A percentile compares a stretch with the other conserved stretches of the same genome.
These are phyloP conservation scores for Cryptococcus sp. DNA, from an alignment of 1,284 basidiomycete genomes.

Conservation along the genomic window DNA sequence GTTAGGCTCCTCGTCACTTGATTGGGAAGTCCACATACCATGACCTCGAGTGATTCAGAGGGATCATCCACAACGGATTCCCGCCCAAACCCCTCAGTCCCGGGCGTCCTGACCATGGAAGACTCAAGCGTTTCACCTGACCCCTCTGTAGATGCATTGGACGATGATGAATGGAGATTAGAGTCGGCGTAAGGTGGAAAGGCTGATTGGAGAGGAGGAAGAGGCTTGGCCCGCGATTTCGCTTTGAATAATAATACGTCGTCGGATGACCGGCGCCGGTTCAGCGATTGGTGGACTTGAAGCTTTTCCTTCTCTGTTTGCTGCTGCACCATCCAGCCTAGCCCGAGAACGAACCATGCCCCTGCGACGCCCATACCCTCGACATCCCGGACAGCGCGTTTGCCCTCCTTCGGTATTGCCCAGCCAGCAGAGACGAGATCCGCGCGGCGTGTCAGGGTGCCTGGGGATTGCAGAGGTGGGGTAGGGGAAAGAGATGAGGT, in stretches of 20 bases:
- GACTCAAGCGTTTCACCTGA: slow-evolving; percentile 17
- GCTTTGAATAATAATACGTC: slow-evolving; percentile 19
- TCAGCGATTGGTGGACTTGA: neutral
- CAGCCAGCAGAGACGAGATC: slow-evolving; percentile 36
- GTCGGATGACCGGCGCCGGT: slow-evolving; percentile 6
- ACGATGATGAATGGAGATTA: neutral
- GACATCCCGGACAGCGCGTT: slow-evolving; percentile 43
- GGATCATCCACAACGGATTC: slow-evolving; percentile 10
- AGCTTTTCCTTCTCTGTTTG: slow-evolving; percentile 20
- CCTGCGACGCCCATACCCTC: slow-evolving; percentile 47
- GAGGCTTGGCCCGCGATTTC: slow-evolving; percentile 16
- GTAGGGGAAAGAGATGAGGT: neutral
- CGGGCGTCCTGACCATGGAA: slow-evolving; percentile 23
- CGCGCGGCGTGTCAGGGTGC: slow-evolving; percentile 3
- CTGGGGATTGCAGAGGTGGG: neutral
- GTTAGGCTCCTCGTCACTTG: neutral
- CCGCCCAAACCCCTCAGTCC: neutral
- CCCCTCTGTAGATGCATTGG: slow-evolving; percentile 3
- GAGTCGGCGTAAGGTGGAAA: neutral
- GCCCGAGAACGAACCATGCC: slow-evolving; percentile 46
- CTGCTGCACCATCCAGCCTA: slow-evolving; percentile 41
- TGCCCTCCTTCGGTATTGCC: slow-evolving; percentile 45
- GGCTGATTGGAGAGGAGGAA: neutral
- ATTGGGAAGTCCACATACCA: slow-evolving; percentile 26
- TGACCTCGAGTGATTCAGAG: slow-evolving; percentile 25